phyloP scores from a whole-genome alignment of 805 yeast genomes.

The Tetrapisispora iriomotensis region DNA sequence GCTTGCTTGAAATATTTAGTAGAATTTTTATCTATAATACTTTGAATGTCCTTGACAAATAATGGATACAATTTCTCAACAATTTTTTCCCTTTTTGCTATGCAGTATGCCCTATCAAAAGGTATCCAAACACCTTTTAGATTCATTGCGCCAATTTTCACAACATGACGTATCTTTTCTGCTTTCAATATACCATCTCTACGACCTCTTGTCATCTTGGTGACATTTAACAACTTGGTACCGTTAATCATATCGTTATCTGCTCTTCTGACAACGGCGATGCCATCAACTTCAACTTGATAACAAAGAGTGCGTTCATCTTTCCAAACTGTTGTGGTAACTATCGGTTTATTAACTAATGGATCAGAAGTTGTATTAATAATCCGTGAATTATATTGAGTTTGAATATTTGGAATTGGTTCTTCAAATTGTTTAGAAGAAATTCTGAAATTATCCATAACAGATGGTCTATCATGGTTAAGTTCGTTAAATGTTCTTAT shows the following conservation, averaged over 20 bases:
- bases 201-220: conserved; percentile 80
- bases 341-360: conserved; percentile 33
- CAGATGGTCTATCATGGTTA: no score
- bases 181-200: conserved; percentile 76
- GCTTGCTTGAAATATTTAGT: neutral
- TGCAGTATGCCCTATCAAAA: conserved; percentile 67
- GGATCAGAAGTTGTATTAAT: neutral
- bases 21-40: conserved; percentile 27
- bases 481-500: no score
- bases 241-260: conserved; percentile 83
- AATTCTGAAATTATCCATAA: no score
- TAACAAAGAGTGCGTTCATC: conserved; percentile 78
- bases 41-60: conserved; percentile 64
- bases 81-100: conserved; percentile 74
- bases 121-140: conserved; percentile 89
- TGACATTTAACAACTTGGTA: conserved; percentile 71
- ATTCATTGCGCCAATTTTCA: conserved; percentile 81
- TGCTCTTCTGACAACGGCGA: conserved; percentile 72
- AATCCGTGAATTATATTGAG: neutral
- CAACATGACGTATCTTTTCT: conserved; percentile 69
- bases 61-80: conserved; percentile 56
- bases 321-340: conserved; percentile 85
- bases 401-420: neutral
- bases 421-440: no score
- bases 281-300: conserved; percentile 76